Conservation (phyloP, 225 moss, liverwort and hornwort species). For the Climacium dendroides region DNA sequence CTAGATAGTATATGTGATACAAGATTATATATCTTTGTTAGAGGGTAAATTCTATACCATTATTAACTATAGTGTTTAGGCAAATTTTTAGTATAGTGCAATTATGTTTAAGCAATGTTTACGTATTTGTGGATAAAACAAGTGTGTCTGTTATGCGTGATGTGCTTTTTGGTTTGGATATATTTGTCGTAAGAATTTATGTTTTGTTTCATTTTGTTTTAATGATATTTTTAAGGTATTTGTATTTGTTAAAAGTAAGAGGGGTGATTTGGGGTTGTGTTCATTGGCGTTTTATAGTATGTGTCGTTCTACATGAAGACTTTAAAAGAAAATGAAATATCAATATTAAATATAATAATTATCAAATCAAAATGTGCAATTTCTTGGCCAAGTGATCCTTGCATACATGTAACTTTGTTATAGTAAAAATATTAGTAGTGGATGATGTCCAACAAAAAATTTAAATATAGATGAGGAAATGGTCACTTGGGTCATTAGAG, state of each 20-base stretch:
- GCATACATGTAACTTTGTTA: not conserved
- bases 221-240: not conserved
- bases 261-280: not conserved
- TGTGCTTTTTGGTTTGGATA: too few relatives aligned
- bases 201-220: not conserved
- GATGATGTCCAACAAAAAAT: accelerated
- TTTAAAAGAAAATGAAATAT: not conserved
- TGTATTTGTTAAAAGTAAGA: not conserved
- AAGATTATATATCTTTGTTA: too few relatives aligned
- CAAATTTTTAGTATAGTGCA: too few relatives aligned
- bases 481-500: too few relatives aligned
- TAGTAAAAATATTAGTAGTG: not conserved
- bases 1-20: too few relatives aligned
- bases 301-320: not conserved
- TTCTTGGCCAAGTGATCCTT: too few relatives aligned
- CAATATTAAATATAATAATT: not conserved
- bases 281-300: not conserved
- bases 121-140: too few relatives aligned
- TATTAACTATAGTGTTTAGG: too few relatives aligned
- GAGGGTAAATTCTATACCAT: too few relatives aligned
- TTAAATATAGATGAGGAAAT: not conserved
- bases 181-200: not conserved
- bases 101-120: too few relatives aligned
- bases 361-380: too few relatives aligned
- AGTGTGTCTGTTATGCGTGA: too few relatives aligned